Base-by-base conservation (phyloP, 148 eudicot genomes). In the Tetragonia tetragonoides region DNA sequence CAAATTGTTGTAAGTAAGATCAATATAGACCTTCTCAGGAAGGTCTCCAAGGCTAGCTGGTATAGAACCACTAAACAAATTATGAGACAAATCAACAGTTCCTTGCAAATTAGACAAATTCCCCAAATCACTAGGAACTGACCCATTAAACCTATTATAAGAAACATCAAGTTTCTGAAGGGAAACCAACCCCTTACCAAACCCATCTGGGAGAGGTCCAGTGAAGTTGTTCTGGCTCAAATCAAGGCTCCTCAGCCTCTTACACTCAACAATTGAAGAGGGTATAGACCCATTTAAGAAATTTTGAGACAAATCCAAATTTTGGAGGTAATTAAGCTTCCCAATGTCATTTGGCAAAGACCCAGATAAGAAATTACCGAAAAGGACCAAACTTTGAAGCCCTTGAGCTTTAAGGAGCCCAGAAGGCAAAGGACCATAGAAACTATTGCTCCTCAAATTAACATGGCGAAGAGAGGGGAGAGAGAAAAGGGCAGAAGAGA, bases 11-110 rank as follows among this genome's bases (percentile, higher is more conserved):
- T 85, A 88, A 67, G 95, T 90, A 24, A 95, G 89, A 86, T 95
- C 99, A 78, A 95, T 91, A 68, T 93, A 93, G 44, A 93, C 97
- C 77, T 95, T 95, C 81, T 93, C 99, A 76, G 99, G 99, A 80
- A 95, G 91, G 51, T 93, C 89, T 20, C 99, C 99, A 51, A 95
- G 89, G 71, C 92, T 91, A 83, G 95, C 80, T 37, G 99, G 99
- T 72, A 95, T 91, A 37, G 85, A 84, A 74, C 99, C 99, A 84
- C 82, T 90, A 81, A 95, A 91, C 87, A 83, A 63, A 78, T 95
- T 95, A 86, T 90, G 95, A 20, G 97, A 91, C 69, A 95, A 89
- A 88, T 95, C 95, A 82, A 87, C 87, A 87, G 97, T 91, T 20
- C 93, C 99, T 88, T 93, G 91, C 74, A 93, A 86, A 83, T 86